Conservation (phyloP, 495 filamentous ascomycete species). For the Annulohypoxylon stygium region DNA sequence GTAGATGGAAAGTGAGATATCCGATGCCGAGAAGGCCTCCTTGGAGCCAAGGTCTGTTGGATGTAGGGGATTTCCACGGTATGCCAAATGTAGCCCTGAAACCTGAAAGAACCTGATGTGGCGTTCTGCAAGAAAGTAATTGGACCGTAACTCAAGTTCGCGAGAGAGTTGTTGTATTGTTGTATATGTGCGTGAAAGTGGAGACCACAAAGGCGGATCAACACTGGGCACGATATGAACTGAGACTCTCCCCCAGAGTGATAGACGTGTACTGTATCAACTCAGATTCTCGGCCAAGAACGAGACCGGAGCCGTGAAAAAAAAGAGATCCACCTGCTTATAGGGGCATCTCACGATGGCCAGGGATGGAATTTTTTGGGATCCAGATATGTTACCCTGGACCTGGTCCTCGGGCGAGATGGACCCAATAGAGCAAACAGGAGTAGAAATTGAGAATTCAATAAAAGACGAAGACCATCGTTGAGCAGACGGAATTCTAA, state of each 20-base stretch:
- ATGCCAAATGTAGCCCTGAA: not conserved
- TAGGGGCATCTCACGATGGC: conserved; percentile 27
- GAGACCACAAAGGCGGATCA: conserved; percentile 11
- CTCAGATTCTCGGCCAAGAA: conserved; percentile 29
- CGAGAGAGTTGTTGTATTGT: not conserved
- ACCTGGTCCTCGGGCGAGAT: conserved; percentile 26
- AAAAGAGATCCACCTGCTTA: conserved; percentile 30
- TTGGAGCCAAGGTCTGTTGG: not conserved
- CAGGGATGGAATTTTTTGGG: conserved; percentile 24
- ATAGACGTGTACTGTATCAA: conserved; percentile 23
- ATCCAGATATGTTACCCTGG: conserved; percentile 33
- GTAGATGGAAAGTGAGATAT: conserved; percentile 37
- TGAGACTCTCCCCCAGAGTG: conserved; percentile 13
- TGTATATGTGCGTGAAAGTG: conserved; percentile 3
- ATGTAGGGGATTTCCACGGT: conserved; percentile 16
- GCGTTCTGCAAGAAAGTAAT: conserved; percentile 8
- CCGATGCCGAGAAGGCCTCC: conserved; percentile 23
- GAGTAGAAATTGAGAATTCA: conserved; percentile 20
- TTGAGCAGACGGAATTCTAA: conserved; percentile 18
- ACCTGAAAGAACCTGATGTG: conserved; percentile 24
- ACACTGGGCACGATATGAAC: conserved; percentile 4
- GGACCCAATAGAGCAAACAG: conserved; percentile 32
- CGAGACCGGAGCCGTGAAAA: conserved; percentile 20
- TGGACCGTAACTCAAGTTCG: not conserved
- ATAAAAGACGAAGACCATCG: conserved; percentile 9